These are phyloP conservation scores for Blastomyces gilchristii DNA, from an alignment of 2,329 filamentous ascomycete genomes.

Conservation along the genomic window DNA sequence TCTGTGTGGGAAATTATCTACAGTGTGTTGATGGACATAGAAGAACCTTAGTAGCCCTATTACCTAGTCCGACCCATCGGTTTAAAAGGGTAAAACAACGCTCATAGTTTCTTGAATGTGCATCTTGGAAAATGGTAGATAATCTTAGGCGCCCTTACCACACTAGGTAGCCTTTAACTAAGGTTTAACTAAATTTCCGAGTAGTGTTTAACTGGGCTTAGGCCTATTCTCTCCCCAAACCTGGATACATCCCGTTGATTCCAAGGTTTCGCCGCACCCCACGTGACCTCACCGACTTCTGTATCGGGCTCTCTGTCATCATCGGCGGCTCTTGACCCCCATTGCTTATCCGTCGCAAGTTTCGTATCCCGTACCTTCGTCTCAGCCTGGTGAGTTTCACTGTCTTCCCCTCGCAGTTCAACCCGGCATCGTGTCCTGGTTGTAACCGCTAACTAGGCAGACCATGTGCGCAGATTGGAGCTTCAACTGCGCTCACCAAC, in stretches of 20 bases:
- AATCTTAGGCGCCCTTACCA: neutral
- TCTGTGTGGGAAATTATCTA: neutral
- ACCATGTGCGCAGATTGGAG: neutral
- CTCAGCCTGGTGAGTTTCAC: neutral
- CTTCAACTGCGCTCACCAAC: neutral
- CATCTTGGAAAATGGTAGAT: neutral
- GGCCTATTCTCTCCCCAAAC: neutral
- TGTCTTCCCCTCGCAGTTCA: neutral
- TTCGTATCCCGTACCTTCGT: neutral
- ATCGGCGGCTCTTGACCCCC: neutral
- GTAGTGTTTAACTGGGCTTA: neutral
- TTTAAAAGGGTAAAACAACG: neutral
- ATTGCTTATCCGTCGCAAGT: neutral
- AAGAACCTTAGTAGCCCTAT: neutral
- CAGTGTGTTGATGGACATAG: neutral
- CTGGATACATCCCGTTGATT: neutral
- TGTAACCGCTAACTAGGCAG: neutral
- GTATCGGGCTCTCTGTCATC: conserved; percentile 7
- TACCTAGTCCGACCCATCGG: neutral
- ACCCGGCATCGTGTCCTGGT: neutral
- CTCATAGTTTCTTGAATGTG: neutral
- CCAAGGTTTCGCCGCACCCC: neutral
- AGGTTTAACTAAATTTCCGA: neutral
- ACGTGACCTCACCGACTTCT: conserved; percentile 14
- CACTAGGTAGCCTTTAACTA: neutral